Base-by-base conservation (phyloP, 2,329 filamentous ascomycete species). In the Diaporthe humulicola region DNA sequence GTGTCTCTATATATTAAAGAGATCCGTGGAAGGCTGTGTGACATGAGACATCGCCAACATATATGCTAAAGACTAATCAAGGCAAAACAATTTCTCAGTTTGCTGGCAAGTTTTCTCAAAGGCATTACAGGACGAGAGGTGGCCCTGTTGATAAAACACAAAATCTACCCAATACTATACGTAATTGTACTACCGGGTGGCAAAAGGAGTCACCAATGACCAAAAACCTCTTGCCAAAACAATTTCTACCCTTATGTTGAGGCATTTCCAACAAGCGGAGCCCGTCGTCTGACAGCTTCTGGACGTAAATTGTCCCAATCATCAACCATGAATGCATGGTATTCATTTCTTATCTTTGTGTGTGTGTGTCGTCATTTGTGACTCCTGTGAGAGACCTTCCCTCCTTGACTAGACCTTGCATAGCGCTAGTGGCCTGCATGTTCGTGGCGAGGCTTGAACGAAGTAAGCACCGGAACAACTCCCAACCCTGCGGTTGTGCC, bases 341-440 rank as follows among this genome's bases (percentile, higher is more conserved):
- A 50, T 19, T 30, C 8, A 3, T 25, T 67, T 36, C 19, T 66
- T 66, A 50, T 33, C 25, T 25, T 50, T 28, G 3, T 19, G 8
- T 38, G 38, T 38, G 38, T 38, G 4, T 45, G 48, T 52, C 33
- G n/a, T 54, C 30, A 69, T 54, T 30, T 40, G 4, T 14, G 28
- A 54, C 1, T 5, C 5, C 33, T 19, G 9, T 28, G 28, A 30
- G 45, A 40, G 25, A 38, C 15, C 33, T 54, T 40, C 48, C 60
- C 19, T 28, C 40, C 40, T 42, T 6, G 38, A 30, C 19, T 9
- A 54, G 9, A 54, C 30, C 61, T n/a, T 69, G 48, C 64, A 69
- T 54, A 52, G 64, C 45, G 64, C 48, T 54, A 69, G 64, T 17
- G n/a, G n/a, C 33, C 60, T 25, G 48, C 42, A 50, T 66, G 30